These are phyloP conservation scores for Stagonosporopsis chrysanthemi DNA, from an alignment of 2,329 filamentous ascomycete genomes.

Conservation along the genomic window DNA sequence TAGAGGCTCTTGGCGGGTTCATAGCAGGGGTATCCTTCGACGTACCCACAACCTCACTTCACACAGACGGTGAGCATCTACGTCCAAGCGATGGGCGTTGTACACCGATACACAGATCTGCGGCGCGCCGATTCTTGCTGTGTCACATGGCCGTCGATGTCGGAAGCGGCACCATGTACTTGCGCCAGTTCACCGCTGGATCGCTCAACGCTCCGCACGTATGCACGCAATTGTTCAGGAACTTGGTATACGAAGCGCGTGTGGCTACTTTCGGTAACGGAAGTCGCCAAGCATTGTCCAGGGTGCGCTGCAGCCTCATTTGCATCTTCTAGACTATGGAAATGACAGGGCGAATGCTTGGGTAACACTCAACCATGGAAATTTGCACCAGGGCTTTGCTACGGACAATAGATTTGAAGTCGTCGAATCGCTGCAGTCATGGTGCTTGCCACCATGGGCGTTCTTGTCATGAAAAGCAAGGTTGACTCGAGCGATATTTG, in stretches of 20 bases:
- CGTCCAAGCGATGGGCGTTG: slow-evolving; percentile 15
- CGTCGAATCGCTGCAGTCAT: slow-evolving; percentile 10
- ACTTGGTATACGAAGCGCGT: not conserved
- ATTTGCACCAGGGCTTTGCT: slow-evolving; percentile 7
- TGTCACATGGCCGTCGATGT: slow-evolving; percentile 14
- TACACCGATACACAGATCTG: slow-evolving; percentile 20
- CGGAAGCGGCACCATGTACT: slow-evolving; percentile 2
- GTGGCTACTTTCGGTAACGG: slow-evolving; percentile 3
- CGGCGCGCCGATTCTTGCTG: slow-evolving; percentile 10
- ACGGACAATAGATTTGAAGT: slow-evolving; percentile 1
- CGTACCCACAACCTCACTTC: slow-evolving; percentile 12
- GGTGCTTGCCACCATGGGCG: slow-evolving; percentile 18
- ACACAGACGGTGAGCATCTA: slow-evolving; percentile 19
- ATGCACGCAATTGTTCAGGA: slow-evolving; percentile 12
- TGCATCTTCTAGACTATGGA: slow-evolving; percentile 9
- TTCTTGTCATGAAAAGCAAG: slow-evolving; percentile 11
- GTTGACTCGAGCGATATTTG: slow-evolving; percentile 6
- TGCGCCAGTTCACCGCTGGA: slow-evolving; percentile 20
- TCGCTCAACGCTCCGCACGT: slow-evolving; percentile 15
- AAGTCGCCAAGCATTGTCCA: slow-evolving; percentile 10
- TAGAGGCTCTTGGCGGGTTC: not conserved
- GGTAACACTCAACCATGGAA: not conserved
- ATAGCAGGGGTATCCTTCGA: slow-evolving; percentile 5
- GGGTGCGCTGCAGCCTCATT: slow-evolving; percentile 12
- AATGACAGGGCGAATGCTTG: slow-evolving; percentile 18